Evolutionary conservation across 345 rosid species (phyloP), one percentile per base, ranked within the genome.

Genomic region (Citrus sinensis): DNA sequence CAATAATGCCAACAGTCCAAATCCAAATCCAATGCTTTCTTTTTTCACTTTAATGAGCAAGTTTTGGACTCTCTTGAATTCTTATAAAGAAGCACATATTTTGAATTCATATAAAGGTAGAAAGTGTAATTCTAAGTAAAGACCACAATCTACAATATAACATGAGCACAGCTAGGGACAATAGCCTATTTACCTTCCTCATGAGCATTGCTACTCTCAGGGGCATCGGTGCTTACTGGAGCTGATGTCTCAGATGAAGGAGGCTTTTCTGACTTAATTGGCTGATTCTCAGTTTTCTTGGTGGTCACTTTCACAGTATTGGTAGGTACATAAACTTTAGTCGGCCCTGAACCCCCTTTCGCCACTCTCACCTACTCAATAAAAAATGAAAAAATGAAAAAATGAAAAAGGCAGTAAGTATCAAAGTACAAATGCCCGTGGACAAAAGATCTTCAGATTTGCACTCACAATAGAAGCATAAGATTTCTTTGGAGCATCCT

Each of bases 401-500:
- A 34, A 40, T 39, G 49, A 27, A 14, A 22, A 54, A 37, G 63
- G 62, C 34, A 69, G 55, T 30, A 24, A 51, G 61, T 17, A 37
- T 76, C n/a, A 54, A 32, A 19, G 27, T 8, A 24, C 62, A 72
- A 61, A 75, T 40, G 59, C 74, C 14, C n/a, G 6, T 9, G 24
- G 34, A 16, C 14, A n/a, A 46, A 80, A 59, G 46, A 79, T 64
- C 24, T 63, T 59, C 63, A 32, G 17, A 60, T 22, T 60, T 54
- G 42, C 73, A 88, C 97, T 88, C 83, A 95, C 99, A 65, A 95
- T 89, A 60, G 97, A 89, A 30, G 96, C 96, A 82, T 90, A 92
- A 46, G 94, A 90, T 76, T 87, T 86, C 85, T 89, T 90, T 63
- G 89, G 86, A 84, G 87, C 89, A 88, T 91, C 93, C 78, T 88